Evolutionary conservation across 1,139 yeast genomes (phyloP).

Genomic region (Protomyces pachydermus): DNA sequence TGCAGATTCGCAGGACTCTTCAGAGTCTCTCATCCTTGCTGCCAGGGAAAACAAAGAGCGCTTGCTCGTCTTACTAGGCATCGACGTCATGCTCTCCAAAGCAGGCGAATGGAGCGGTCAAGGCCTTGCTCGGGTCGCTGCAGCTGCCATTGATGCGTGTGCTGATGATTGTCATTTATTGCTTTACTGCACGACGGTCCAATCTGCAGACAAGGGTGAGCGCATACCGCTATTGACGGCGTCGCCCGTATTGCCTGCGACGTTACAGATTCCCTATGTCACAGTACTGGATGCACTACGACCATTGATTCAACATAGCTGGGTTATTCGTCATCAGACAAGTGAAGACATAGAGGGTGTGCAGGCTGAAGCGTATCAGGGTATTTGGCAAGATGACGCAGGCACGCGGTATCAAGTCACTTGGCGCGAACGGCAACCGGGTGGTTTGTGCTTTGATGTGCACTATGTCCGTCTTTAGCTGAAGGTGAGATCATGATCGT

Average conservation of each 20-base stretch:
- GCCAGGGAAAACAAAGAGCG: not conserved
- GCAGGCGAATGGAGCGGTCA: not conserved
- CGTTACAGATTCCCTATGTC: not conserved
- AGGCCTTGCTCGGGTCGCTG: not conserved
- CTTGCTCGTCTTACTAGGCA: not conserved
- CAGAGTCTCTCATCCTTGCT: not conserved
- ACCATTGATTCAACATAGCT: conserved; percentile 1
- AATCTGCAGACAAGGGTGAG: not conserved
- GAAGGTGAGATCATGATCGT: not conserved
- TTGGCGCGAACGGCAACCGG: not conserved
- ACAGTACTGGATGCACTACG: not conserved
- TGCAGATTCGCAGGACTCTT: conserved; percentile 11
- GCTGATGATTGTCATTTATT: not conserved
- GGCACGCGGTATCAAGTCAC: not conserved
- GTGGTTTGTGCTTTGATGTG: not conserved
- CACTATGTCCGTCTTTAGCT: not conserved
- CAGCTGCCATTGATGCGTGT: not conserved
- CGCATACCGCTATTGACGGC: not conserved
- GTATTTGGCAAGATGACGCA: not conserved
- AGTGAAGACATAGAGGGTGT: not conserved
- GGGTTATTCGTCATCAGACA: not conserved
- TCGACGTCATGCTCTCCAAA: not conserved
- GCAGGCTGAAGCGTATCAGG: not conserved
- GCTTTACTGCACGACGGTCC: not conserved
- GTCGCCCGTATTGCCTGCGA: not conserved